These are phyloP conservation scores for Hypoxylon fragiforme DNA, from an alignment of 495 filamentous ascomycete genomes.

Conservation along the genomic window DNA sequence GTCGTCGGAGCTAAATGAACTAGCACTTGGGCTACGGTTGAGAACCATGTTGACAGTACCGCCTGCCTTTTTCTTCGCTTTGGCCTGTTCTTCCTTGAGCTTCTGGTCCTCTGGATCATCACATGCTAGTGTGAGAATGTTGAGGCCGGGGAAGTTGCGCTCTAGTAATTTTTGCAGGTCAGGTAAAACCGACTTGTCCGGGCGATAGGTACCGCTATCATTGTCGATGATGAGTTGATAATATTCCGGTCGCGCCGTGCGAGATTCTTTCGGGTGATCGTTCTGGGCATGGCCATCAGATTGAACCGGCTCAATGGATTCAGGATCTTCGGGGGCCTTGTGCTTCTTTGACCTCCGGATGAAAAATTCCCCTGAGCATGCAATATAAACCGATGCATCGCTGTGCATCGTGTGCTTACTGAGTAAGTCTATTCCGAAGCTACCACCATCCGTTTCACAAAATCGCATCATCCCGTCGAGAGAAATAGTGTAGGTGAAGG, in stretches of 20 bases:
- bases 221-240: constrained; percentile 96
- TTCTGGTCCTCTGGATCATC: constrained; percentile 66
- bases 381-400: constrained; percentile 85
- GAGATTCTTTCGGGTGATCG: constrained; percentile 46
- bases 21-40: constrained; percentile 55
- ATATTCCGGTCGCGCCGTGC: constrained; percentile 59
- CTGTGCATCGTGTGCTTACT: constrained; percentile 96
- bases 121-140: constrained; percentile 70
- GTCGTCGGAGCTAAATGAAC: constrained; percentile 70
- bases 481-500: constrained; percentile 92
- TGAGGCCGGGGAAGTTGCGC: constrained; percentile 71
- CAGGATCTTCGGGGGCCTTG: constrained; percentile 14
- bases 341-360: constrained; percentile 62
- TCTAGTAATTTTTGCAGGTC: constrained; percentile 69
- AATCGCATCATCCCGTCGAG: constrained; percentile 84
- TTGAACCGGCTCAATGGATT: constrained; percentile 31
- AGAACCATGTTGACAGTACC: constrained; percentile 66
- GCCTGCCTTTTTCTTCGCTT: constrained; percentile 64
- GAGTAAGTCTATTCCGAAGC: constrained; percentile 89
- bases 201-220: constrained; percentile 90
- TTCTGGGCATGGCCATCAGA: constrained; percentile 36
- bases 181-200: constrained; percentile 72
- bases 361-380: constrained; percentile 92
- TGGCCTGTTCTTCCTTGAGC: constrained; percentile 51
- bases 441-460: constrained; percentile 91